Base-by-base conservation (phyloP, 805 yeast genomes). In the Cyberlindnera euphorbiiphila region DNA sequence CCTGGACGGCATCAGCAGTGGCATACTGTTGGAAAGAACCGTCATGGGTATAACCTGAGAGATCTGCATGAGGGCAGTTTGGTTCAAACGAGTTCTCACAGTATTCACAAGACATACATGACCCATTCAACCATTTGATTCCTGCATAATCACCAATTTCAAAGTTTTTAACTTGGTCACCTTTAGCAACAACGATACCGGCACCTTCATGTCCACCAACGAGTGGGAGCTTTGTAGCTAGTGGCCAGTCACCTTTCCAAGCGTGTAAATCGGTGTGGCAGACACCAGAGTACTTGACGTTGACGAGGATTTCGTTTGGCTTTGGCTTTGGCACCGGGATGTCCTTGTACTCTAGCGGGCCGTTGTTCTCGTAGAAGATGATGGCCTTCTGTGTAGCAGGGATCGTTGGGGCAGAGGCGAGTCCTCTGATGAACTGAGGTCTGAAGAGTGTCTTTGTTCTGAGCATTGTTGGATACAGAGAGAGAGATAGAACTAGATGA, bases 11-110 rank as follows among this genome's bases (percentile, higher is more conserved):
- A 60, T 85, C 89, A 24, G 91, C 95, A 33, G 89, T 78, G 33
- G 87, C 87, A 60, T 85, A 86, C 65, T 85, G 85, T 64, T 86
- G 95, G 80, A 86, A 85, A 15, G 93, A 78, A 47, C 95, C 95
- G 61, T 86, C 91, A 57, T 80, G 87, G 24, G 88, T 81, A 74
- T 83, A 85, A 50, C 95, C 95, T 15, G 89, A 80, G 57, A 85
- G 71, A 49, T 76, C 55, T 60, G 76, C 63, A 75, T 68, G 34
- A 85, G 89, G 89, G 64, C 83, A 76, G 56, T 70, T 73, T 32
- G 81, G 64, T 59, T 76, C 83, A 41, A 59, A 52, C 32, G 73
- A 66, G 31, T 54, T 56, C 47, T 72, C 74, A 63, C 83, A 76
- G 57, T 59, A 65, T 56, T 76, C 83, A 63, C 83, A 76, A 4